phyloP scores from a whole-genome alignment of 169 alveolate genomes.

The Plasmodium reichenowi region DNA sequence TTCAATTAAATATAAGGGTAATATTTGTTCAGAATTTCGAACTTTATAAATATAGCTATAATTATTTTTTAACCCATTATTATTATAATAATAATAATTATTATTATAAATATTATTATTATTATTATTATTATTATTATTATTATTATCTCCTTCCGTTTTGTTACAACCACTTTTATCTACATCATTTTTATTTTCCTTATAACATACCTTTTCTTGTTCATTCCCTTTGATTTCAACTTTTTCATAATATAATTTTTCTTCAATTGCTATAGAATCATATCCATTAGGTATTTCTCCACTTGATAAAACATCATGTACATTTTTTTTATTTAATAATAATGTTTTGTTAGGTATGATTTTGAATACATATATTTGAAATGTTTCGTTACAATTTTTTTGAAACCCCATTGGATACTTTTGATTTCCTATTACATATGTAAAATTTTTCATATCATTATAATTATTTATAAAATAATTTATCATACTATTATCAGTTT shows the following conservation, averaged over 20 bases:
- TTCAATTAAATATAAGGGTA: constrained; percentile 82
- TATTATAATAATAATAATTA: background rate
- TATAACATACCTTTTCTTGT: background rate
- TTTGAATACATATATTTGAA: constrained; percentile 54
- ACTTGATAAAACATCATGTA: background rate
- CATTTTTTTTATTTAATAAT: constrained; percentile 52
- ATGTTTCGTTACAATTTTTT: constrained; percentile 45
- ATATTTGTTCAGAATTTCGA: constrained; percentile 83
- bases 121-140: background rate
- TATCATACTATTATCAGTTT: constrained; percentile 19
- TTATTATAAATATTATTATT: background rate
- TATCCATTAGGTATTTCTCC: constrained; percentile 43
- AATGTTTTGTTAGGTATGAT: constrained; percentile 51
- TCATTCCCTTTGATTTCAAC: background rate
- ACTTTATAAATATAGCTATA: constrained; percentile 81
- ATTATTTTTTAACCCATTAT: background rate
- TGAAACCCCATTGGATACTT: constrained; percentile 72
- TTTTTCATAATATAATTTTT: constrained; percentile 17
- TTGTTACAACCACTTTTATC: background rate
- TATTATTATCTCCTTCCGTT: background rate
- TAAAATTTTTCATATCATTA: constrained; percentile 27
- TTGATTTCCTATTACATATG: constrained; percentile 42
- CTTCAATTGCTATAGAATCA: constrained; percentile 71
- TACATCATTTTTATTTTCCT: background rate
- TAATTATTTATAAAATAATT: constrained; percentile 51